A percentile compares a stretch with the other conserved stretches of the same genome.
phyloP scores from a whole-genome alignment of 129 eudicot species.

The Flaveria linearis region DNA sequence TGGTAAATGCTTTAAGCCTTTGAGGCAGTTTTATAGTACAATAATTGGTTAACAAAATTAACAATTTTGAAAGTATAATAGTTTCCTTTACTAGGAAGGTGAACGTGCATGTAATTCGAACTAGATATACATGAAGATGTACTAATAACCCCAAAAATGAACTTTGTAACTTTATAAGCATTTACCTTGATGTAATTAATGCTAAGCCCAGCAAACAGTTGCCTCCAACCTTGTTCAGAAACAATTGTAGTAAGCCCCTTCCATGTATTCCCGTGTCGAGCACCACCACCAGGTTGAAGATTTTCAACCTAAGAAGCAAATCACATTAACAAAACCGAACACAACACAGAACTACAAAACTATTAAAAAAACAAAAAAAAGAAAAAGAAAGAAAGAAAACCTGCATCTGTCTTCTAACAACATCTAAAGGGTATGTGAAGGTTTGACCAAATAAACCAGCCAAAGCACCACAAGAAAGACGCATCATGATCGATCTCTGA shows the following conservation, averaged over 20 bases:
- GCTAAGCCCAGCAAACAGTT: constrained; percentile 95
- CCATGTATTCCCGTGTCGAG: constrained; percentile 57
- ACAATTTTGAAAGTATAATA: neutral
- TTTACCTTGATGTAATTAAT: constrained; percentile 84
- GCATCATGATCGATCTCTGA: constrained; percentile 69
- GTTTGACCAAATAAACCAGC: constrained; percentile 75
- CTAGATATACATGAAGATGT: neutral
- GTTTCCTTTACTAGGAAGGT: neutral
- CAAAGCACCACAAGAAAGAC: constrained; percentile 90
- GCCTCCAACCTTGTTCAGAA: constrained; percentile 91
- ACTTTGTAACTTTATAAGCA: neutral
- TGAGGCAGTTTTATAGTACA: neutral
- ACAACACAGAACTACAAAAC: neutral
- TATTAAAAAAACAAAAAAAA: neutral
- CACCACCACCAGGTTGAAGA: constrained; percentile 56
- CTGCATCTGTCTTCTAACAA: constrained; percentile 99
- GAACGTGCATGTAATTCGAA: neutral
- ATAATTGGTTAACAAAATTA: neutral
- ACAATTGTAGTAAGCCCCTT: constrained; percentile 67
- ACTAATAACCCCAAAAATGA: neutral
- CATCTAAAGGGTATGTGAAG: constrained; percentile 93
- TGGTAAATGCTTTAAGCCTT: neutral
- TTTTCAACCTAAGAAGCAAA: constrained; percentile 71
- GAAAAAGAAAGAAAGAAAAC: constrained; percentile 34
- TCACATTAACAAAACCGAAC: neutral